A percentile compares a stretch with the other conserved stretches of the same genome.
These are phyloP conservation scores for Westerdykella aurantiaca DNA, from an alignment of 2,329 filamentous ascomycete genomes.

Conservation along the genomic window DNA sequence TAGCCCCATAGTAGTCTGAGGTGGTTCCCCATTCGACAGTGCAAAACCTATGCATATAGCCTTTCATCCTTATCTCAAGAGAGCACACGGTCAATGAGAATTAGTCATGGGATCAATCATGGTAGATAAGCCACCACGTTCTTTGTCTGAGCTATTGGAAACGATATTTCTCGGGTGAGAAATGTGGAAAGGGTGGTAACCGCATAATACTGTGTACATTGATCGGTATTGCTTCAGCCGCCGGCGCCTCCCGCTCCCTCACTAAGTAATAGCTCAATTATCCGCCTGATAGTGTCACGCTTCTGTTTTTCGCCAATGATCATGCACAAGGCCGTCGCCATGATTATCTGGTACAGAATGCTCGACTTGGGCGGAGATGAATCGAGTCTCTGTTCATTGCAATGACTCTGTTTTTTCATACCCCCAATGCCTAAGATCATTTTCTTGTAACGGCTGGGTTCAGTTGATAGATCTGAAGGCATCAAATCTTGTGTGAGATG, in stretches of 20 bases:
- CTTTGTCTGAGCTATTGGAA: no score
- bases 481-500: conserved; percentile 11
- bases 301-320: conserved; percentile 30
- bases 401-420: background rate
- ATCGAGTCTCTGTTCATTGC: background rate
- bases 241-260: conserved; percentile 10
- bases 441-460: background rate
- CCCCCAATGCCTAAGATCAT: no score
- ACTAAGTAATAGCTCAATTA: background rate
- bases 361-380: conserved; percentile 12
- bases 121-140: no score
- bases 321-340: conserved; percentile 33
- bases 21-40: no score
- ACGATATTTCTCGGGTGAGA: no score
- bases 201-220: no score
- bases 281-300: conserved; percentile 18
- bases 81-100: no score
- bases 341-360: conserved; percentile 23
- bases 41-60: no score
- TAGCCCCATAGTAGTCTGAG: no score
- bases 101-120: background rate
- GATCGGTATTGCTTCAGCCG: no score
- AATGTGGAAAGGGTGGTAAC: no score
- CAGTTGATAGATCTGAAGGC: background rate
- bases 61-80: no score